These are phyloP conservation scores for Nemania abortiva DNA, from an alignment of 2,329 filamentous ascomycete species.

Conservation along the genomic window DNA sequence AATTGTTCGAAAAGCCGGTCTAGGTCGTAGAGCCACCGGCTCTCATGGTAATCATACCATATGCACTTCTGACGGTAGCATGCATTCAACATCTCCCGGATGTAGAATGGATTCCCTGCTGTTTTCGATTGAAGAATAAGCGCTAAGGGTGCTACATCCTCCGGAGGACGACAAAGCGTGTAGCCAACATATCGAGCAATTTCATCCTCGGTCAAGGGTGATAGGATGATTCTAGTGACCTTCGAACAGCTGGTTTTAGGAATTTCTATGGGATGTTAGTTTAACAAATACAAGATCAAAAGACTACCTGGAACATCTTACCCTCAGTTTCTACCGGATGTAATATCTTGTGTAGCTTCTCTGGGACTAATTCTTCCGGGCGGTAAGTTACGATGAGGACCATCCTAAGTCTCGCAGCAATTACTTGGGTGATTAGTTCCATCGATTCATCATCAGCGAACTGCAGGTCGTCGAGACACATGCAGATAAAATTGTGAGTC, in stretches of 20 bases:
- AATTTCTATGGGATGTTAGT: slow-evolving; percentile 54
- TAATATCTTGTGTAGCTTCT: slow-evolving; percentile 67
- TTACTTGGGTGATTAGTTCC: slow-evolving; percentile 84
- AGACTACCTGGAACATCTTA: slow-evolving; percentile 42
- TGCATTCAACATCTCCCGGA: slow-evolving; percentile 88
- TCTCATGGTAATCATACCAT: slow-evolving; percentile 89
- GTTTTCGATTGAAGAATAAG: slow-evolving; percentile 91
- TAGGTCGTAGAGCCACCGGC: slow-evolving; percentile 85
- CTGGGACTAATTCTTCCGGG: slow-evolving; percentile 72
- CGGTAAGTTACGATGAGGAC: slow-evolving; percentile 83
- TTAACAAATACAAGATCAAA: neutral
- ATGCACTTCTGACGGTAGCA: slow-evolving; percentile 89
- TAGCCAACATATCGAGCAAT: slow-evolving; percentile 85
- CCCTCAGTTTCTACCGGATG: slow-evolving; percentile 67
- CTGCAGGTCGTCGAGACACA: slow-evolving; percentile 90
- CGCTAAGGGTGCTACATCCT: slow-evolving; percentile 81
- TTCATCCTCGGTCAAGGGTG: slow-evolving; percentile 81
- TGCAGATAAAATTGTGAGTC: slow-evolving; percentile 86
- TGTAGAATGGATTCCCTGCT: slow-evolving; percentile 89
- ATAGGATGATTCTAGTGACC: slow-evolving; percentile 77
- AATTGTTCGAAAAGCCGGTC: slow-evolving; percentile 90
- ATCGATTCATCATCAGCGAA: slow-evolving; percentile 90
- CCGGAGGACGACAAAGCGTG: slow-evolving; percentile 79
- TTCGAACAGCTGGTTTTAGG: slow-evolving; percentile 63
- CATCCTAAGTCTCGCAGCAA: slow-evolving; percentile 82